Conservation (phyloP, 2,329 filamentous ascomycete species). For the Paramyrothecium roridum region DNA sequence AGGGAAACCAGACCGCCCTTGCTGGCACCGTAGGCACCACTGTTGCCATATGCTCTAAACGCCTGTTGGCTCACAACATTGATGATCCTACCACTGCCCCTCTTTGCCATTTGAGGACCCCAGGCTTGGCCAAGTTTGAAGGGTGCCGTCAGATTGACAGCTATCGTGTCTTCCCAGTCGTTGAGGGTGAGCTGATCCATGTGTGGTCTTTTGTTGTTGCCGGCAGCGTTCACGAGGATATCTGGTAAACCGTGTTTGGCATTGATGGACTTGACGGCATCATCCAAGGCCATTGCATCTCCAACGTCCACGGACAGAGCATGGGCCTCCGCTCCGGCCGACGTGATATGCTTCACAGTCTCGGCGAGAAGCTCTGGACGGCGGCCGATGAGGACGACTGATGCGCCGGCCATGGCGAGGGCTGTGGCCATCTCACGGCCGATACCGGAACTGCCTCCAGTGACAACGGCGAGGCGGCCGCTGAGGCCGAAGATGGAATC, state of each 20-base stretch:
- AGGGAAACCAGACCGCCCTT: constrained; percentile 26
- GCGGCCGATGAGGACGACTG: constrained; percentile 25
- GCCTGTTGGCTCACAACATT: constrained; percentile 29
- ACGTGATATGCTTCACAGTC: constrained; percentile 16
- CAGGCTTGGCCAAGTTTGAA: constrained; percentile 28
- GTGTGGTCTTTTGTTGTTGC: constrained; percentile 23
- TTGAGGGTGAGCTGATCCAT: constrained; percentile 22
- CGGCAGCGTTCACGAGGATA: constrained; percentile 29
- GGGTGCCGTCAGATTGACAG: constrained; percentile 27
- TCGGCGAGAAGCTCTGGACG: constrained; percentile 17
- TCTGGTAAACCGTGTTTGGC: constrained; percentile 19
- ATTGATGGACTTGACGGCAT: constrained; percentile 14
- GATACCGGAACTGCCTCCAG: constrained; percentile 30
- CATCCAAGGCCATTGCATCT: constrained; percentile 10
- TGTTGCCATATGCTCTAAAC: constrained; percentile 26
- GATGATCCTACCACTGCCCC: constrained; percentile 27
- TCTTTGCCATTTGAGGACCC: constrained; percentile 25
- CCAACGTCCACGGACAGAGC: constrained; percentile 13
- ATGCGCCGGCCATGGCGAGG: constrained; percentile 23
- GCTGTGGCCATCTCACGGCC: constrained; percentile 27
- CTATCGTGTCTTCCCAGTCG: constrained; percentile 25
- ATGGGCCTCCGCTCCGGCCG: constrained; percentile 18
- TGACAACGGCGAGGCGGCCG: constrained; percentile 24
- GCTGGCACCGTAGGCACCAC: constrained; percentile 28
- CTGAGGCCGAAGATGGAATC: constrained; percentile 23